Conservation (phyloP, 345 rosid genomes). For the Eucalyptus erythrocorys region DNA sequence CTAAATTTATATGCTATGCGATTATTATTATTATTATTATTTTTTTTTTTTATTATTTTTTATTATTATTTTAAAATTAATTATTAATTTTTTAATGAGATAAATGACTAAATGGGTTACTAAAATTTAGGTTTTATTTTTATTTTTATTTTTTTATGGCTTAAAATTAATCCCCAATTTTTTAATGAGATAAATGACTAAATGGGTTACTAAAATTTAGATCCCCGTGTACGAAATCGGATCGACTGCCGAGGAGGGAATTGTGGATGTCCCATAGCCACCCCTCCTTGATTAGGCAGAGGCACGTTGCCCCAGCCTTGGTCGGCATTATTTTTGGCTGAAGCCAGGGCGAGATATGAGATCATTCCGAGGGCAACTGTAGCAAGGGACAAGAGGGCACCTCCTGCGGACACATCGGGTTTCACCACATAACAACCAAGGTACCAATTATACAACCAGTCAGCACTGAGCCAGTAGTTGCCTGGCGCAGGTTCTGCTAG, state of each 20-base stretch:
- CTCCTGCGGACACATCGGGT: conserved; percentile 69
- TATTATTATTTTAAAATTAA: no score
- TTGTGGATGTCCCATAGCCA: conserved; percentile 77
- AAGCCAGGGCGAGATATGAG: conserved; percentile 42
- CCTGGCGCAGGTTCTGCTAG: conserved; percentile 61
- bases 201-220: no score
- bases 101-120: no score
- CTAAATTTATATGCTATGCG: no score
- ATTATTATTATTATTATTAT: no score
- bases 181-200: no score
- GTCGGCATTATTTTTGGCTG: conserved; percentile 11
- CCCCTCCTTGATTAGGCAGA: conserved; percentile 18
- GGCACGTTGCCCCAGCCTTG: not conserved
- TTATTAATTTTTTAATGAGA: no score
- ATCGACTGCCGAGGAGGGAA: conserved; percentile 35
- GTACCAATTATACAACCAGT: conserved; percentile 16
- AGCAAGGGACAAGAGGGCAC: conserved; percentile 44
- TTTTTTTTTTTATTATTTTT: no score
- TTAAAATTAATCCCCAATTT: no score
- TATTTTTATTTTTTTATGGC: no score
- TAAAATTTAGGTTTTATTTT: no score
- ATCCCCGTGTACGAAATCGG: conserved; percentile 79
- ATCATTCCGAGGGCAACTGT: conserved; percentile 52
- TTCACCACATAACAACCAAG: conserved; percentile 71
- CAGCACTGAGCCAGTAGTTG: no score